Evolutionary conservation across 441 rosid species (phyloP).

Genomic region (Corymbia citriodora): DNA sequence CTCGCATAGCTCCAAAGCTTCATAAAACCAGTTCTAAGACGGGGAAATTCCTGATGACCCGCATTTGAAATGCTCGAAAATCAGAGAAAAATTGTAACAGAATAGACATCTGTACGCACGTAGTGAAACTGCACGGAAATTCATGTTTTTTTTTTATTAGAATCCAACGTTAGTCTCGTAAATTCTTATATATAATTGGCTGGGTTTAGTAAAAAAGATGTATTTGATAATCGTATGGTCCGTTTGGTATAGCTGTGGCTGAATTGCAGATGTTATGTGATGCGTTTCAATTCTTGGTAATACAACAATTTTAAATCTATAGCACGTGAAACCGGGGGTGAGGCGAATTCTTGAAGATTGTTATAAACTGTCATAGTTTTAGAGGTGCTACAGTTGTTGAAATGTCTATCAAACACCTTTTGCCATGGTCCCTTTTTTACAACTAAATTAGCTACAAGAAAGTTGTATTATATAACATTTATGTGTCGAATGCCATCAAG

Average conservation of each 20-base stretch:
- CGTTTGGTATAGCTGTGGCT: not conserved
- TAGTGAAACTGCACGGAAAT: not conserved
- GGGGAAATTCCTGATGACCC: not conserved
- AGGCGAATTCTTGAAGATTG: not conserved
- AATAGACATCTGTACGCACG: not conserved
- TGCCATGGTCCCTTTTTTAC: too few relatives aligned
- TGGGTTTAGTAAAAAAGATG: not conserved
- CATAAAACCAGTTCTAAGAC: not conserved
- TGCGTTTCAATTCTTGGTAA: too few relatives aligned
- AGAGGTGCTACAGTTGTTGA: not conserved
- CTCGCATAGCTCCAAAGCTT: not conserved
- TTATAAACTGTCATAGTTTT: not conserved
- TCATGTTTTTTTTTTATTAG: not conserved
- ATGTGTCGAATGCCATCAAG: not conserved
- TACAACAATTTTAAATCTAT: not conserved
- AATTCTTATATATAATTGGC: not conserved
- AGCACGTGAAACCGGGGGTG: not conserved
- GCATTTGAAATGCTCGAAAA: not conserved
- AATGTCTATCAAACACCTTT: not conserved
- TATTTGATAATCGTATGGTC: not conserved
- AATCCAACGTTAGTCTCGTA: not conserved
- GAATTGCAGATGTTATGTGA: not conserved
- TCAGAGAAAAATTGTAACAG: not conserved
- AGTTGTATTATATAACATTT: not conserved
- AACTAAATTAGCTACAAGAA: too few relatives aligned